Evolutionary conservation across 2,329 filamentous ascomycete species (phyloP).

Genomic region (Arthroderma sp.): DNA sequence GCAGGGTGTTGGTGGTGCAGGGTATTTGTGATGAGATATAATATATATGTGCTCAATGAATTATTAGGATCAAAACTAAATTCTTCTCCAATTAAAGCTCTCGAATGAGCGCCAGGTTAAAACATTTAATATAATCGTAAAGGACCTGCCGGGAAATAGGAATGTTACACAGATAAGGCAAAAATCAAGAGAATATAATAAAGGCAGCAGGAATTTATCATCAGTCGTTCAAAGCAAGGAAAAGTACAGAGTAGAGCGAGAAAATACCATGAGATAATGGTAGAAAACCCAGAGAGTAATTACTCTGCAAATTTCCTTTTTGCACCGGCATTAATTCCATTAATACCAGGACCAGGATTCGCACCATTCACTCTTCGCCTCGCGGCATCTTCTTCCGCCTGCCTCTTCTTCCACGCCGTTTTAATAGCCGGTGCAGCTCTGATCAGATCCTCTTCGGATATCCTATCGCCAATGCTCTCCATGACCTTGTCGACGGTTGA

Average conservation of each 20-base stretch:
- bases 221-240: too few species aligned
- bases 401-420: conserved; percentile 61
- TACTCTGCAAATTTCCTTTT: conserved; percentile 32
- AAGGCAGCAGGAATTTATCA: too few species aligned
- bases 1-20: too few species aligned
- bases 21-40: too few species aligned
- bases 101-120: too few species aligned
- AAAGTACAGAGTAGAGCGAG: background rate
- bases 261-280: background rate
- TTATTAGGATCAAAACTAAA: too few species aligned
- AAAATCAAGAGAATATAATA: too few species aligned
- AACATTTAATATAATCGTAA: too few species aligned
- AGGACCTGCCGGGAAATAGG: too few species aligned
- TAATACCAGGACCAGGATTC: conserved; percentile 11
- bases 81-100: too few species aligned
- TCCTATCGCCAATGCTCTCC: conserved; percentile 74
- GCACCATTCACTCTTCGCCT: conserved; percentile 13
- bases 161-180: too few species aligned
- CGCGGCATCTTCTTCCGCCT: conserved; percentile 16
- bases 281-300: background rate
- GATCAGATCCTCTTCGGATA: conserved; percentile 70
- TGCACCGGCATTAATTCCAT: conserved; percentile 22
- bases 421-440: conserved; percentile 57
- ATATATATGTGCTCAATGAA: too few species aligned
- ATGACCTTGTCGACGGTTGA: conserved; percentile 73